These are phyloP conservation scores for Trametes hirsuta DNA, from an alignment of 1,284 basidiomycete species.

Conservation along the genomic window DNA sequence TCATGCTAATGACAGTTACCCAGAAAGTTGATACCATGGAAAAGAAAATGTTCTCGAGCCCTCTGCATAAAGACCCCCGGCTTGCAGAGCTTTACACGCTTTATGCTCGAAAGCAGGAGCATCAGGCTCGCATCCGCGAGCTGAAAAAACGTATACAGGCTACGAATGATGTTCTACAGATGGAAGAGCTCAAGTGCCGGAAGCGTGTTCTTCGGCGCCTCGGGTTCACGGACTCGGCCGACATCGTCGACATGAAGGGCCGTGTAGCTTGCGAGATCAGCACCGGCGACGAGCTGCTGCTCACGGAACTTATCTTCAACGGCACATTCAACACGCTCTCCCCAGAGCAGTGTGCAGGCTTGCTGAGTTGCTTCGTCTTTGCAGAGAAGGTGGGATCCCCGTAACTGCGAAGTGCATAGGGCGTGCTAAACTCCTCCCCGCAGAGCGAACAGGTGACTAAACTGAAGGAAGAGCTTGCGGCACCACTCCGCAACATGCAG, in stretches of 20 bases:
- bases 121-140: constrained; percentile 70
- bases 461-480: constrained; percentile 91
- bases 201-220: constrained; percentile 93
- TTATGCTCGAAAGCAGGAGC: constrained; percentile 80
- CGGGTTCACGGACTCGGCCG: constrained; percentile 87
- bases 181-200: constrained; percentile 95
- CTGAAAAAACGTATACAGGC: constrained; percentile 86
- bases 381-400: constrained; percentile 77
- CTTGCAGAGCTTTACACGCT: constrained; percentile 81
- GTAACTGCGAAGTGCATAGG: not conserved
- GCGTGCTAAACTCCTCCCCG: not conserved
- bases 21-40: constrained; percentile 93
- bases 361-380: constrained; percentile 97
- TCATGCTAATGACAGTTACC: not conserved
- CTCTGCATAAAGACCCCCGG: constrained; percentile 74
- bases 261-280: constrained; percentile 98
- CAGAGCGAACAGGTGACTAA: constrained; percentile 89
- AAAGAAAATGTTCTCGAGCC: constrained; percentile 75
- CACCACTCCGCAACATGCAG: constrained; percentile 92
- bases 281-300: constrained; percentile 93
- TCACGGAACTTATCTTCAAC: constrained; percentile 98
- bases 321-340: constrained; percentile 91
- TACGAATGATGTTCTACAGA: constrained; percentile 92
- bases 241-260: constrained; percentile 98
- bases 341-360: constrained; percentile 91